Conservation (phyloP, 805 yeast genomes). For the Groenewaldozyma salmanticensis region DNA sequence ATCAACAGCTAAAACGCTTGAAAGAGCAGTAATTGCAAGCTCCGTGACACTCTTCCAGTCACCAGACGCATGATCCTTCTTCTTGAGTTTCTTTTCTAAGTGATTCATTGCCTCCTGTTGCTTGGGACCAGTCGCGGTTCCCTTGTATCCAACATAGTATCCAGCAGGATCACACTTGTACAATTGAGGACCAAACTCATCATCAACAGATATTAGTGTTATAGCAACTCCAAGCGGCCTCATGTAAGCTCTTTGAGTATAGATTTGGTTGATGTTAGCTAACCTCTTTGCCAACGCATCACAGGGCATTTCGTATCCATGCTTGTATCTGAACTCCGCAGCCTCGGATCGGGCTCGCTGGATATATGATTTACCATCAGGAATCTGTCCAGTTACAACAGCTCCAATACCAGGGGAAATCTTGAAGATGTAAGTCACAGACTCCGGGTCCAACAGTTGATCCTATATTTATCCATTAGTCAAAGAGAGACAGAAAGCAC, state of each 20-base stretch:
- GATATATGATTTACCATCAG: constrained; percentile 90
- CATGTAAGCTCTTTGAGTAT: constrained; percentile 97
- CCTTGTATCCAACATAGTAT: constrained; percentile 81
- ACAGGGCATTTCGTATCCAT: constrained; percentile 95
- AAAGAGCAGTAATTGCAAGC: constrained; percentile 75
- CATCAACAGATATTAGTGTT: constrained; percentile 82
- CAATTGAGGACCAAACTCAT: constrained; percentile 79
- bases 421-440: constrained; percentile 78
- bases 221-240: constrained; percentile 93
- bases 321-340: constrained; percentile 85
- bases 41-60: constrained; percentile 87
- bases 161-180: constrained; percentile 98
- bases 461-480: too few relatives aligned
- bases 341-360: constrained; percentile 91
- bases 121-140: constrained; percentile 93
- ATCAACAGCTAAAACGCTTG: constrained; percentile 83
- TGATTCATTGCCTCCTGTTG: constrained; percentile 91
- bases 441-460: constrained; percentile 75
- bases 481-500: too few relatives aligned
- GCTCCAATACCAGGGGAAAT: constrained; percentile 78
- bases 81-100: constrained; percentile 83
- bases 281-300: constrained; percentile 87
- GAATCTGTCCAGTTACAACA: constrained; percentile 77
- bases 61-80: constrained; percentile 58
- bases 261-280: constrained; percentile 92